Evolutionary conservation across 2,329 filamentous ascomycete species (phyloP).

Genomic region (Paramyrothecium roridum): DNA sequence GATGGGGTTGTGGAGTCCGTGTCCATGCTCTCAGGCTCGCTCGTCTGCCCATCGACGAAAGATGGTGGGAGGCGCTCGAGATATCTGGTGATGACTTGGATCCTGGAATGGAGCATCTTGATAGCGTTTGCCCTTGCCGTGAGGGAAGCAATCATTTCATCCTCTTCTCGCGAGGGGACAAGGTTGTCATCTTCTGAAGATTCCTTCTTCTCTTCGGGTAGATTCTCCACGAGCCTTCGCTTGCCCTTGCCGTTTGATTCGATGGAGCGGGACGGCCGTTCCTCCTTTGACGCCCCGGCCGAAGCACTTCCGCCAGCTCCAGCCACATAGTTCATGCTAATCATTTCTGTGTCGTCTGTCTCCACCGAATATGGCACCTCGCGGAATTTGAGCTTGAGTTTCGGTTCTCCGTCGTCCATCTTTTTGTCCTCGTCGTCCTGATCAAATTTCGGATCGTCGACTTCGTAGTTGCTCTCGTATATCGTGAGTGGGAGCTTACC

Average conservation of each 20-base stretch:
- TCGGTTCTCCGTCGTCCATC: conserved; percentile 63
- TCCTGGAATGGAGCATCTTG: conserved; percentile 82
- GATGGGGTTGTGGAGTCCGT: conserved; percentile 45
- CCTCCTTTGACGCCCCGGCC: conserved; percentile 44
- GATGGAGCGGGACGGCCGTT: conserved; percentile 36
- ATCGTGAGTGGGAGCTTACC: conserved; percentile 86
- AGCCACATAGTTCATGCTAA: conserved; percentile 90
- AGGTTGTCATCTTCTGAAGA: conserved; percentile 34
- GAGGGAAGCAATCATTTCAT: conserved; percentile 62
- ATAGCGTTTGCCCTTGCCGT: conserved; percentile 90
- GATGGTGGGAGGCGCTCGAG: conserved; percentile 69
- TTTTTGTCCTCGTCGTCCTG: conserved; percentile 63
- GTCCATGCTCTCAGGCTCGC: conserved; percentile 30
- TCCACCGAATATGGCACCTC: conserved; percentile 86
- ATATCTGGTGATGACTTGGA: conserved; percentile 72
- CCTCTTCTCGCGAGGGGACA: conserved; percentile 54
- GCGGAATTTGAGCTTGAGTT: conserved; percentile 69
- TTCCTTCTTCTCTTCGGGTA: conserved; percentile 19
- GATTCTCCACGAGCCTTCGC: conserved; percentile 33
- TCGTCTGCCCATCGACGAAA: conserved; percentile 51
- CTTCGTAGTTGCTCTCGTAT: conserved; percentile 81
- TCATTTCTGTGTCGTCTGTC: conserved; percentile 96
- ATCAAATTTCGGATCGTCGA: conserved; percentile 50
- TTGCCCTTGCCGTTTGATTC: conserved; percentile 53
- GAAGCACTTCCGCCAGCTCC: conserved; percentile 79